Evolutionary conservation across 2,329 filamentous ascomycete genomes (phyloP), one percentile per base, ranked within the genome.

Genomic region (Juglanconis sp.): DNA sequence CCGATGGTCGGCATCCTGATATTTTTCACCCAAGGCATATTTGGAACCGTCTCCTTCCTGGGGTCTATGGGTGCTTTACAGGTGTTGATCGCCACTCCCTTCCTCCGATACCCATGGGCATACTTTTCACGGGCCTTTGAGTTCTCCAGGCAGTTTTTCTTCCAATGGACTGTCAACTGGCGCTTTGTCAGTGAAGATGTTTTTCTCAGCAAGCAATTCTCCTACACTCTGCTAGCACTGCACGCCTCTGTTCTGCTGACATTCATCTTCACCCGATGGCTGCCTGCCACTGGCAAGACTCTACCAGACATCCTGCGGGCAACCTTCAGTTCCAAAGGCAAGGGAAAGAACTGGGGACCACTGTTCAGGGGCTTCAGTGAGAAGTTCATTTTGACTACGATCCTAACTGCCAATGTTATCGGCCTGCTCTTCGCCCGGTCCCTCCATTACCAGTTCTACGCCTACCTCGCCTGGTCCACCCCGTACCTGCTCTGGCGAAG

Each of bases 101-200:
- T 97, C 75, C 72, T 90, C 30, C 72, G 80, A 9, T 89, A 92
- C 66, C 75, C 87, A 24, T 74, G 76, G 61, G 90, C 88, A 34
- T 99, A 99, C 72, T 71, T 96, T 17, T 83, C 85, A 51, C 83
- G 90, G 64, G 92, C 95, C 0, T 99, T 99, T 71, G 92, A 99
- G 76, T 82, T 99, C 61, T 92, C 90, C 51, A 84, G 95, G 57
- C 87, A 91, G 68, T 99, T 99, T 76, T 82, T 96, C 68, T 98
- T 94, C 80, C 92, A 94, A 76, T 99, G 95, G 95, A 99, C 95
- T 0, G 95, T 99, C 66, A 99, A 99, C 74, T 99, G 95, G 95
- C 87, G 93, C 57, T 98, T 98, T 72, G 76, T 97, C n/a, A 88
- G 90, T 15, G 92, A 97, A 74, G 84, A 90, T 6, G 74, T 78